Evolutionary conservation across 1,139 yeast genomes (phyloP).

Genomic region (Diutina scorzettiae): DNA sequence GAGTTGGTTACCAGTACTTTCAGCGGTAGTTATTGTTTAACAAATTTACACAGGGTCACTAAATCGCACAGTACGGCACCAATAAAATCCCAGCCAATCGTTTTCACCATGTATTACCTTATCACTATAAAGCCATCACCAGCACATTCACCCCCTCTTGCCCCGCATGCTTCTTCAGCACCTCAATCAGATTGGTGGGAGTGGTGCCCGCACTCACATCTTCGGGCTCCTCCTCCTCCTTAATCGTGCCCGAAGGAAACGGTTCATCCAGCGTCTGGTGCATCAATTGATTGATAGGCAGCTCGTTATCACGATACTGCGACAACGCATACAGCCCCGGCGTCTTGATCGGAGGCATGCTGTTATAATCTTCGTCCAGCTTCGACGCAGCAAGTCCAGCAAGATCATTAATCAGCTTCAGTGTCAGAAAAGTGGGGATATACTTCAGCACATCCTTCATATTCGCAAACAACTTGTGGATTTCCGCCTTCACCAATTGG

Average conservation of each 20-base stretch:
- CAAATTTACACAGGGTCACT: too few relatives aligned
- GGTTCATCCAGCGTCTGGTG: conserved; percentile 8
- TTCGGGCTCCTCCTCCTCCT: conserved; percentile 1
- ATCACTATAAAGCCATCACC: conserved; percentile 1
- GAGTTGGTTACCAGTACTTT: too few relatives aligned
- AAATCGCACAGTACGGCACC: too few relatives aligned
- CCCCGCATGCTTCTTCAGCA: not conserved
- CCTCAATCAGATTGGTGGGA: conserved; percentile 4
- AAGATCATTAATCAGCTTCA: conserved; percentile 22
- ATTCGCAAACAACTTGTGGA: conserved; percentile 16
- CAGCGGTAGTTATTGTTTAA: too few relatives aligned
- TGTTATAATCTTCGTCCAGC: conserved; percentile 8
- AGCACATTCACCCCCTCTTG: not conserved
- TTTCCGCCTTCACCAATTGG: conserved; percentile 25
- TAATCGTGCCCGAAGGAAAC: conserved; percentile 7
- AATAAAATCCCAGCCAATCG: not conserved
- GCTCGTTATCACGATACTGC: conserved; percentile 7
- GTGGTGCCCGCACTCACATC: conserved; percentile 6
- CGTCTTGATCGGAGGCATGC: conserved; percentile 6
- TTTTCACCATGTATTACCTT: not conserved
- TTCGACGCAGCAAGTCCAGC: conserved; percentile 13
- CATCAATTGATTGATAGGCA: conserved; percentile 8
- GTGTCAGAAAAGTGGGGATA: conserved; percentile 27
- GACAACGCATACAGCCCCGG: conserved; percentile 4
- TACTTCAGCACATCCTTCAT: conserved; percentile 20